These are phyloP conservation scores for Lathyrus aphaca DNA, from an alignment of 306 rosid species.

Conservation along the genomic window DNA sequence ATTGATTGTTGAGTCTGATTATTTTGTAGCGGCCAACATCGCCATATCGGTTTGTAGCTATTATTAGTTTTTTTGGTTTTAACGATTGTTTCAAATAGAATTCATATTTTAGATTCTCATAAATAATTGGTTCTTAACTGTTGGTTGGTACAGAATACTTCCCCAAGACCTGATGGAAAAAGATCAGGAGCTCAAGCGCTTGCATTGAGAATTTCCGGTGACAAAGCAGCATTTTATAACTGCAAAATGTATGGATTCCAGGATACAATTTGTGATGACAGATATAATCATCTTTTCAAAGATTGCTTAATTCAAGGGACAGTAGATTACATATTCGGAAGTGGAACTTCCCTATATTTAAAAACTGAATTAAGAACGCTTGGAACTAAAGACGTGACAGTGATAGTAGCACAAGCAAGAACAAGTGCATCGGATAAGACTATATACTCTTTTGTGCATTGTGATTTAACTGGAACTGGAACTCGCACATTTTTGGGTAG, in stretches of 20 bases:
- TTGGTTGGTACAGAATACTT: conserved; percentile 3
- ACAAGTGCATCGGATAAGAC: background rate
- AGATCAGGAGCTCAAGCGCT: conserved; percentile 17
- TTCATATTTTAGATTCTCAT: too few relatives aligned
- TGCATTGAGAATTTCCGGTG: conserved; percentile 33
- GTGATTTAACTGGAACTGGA: conserved; percentile 49
- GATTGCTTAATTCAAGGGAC: conserved; percentile 34
- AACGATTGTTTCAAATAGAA: background rate
- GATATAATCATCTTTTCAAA: conserved; percentile 7
- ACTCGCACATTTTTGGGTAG: conserved; percentile 51
- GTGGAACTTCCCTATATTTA: conserved; percentile 24
- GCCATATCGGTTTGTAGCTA: conserved; percentile 15
- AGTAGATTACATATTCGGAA: conserved; percentile 31
- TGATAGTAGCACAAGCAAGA: conserved; percentile 57
- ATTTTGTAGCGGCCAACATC: conserved; percentile 24
- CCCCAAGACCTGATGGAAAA: conserved; percentile 19
- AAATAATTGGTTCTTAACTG: too few relatives aligned
- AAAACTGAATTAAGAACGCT: background rate
- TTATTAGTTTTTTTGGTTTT: too few relatives aligned
- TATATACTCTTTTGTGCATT: conserved; percentile 59
- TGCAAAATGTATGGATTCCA: background rate
- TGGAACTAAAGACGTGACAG: background rate
- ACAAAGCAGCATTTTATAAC: conserved; percentile 34
- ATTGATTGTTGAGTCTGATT: conserved; percentile 10
- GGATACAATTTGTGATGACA: conserved; percentile 32